These are phyloP conservation scores for Penicillium tannophilum DNA, from an alignment of 495 filamentous ascomycete genomes.

Conservation along the genomic window DNA sequence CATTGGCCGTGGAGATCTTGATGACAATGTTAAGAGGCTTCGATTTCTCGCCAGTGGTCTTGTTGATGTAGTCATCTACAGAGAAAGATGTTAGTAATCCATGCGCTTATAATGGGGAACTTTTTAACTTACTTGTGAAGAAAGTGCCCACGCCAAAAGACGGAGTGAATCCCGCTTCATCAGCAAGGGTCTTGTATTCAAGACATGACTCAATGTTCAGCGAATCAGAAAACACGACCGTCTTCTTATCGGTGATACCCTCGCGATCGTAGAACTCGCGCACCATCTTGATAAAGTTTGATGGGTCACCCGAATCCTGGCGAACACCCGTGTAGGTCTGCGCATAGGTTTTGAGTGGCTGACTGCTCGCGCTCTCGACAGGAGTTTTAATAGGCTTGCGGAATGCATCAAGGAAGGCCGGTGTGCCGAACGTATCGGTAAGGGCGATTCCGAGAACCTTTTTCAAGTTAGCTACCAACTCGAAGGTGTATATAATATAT, in stretches of 20 bases:
- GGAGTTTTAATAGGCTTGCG: constrained; percentile 53
- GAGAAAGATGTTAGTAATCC: neutral
- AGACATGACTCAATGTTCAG: constrained; percentile 88
- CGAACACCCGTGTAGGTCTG: constrained; percentile 84
- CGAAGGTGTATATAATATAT: neutral
- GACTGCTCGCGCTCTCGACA: constrained; percentile 10
- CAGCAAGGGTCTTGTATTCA: constrained; percentile 80
- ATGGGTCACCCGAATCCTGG: constrained; percentile 93
- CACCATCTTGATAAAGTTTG: constrained; percentile 78
- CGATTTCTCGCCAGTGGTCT: constrained; percentile 73
- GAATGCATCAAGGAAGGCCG: constrained; percentile 85
- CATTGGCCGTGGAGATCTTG: constrained; percentile 83
- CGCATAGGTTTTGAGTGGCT: constrained; percentile 65
- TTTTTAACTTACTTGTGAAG: constrained; percentile 68
- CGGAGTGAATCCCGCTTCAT: constrained; percentile 76
- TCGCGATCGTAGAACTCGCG: constrained; percentile 80
- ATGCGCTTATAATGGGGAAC: neutral
- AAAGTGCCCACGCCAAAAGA: constrained; percentile 94
- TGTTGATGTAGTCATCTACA: constrained; percentile 74
- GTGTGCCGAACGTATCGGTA: constrained; percentile 98
- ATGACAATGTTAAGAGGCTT: constrained; percentile 97
- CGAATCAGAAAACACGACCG: constrained; percentile 96
- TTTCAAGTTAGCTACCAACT: neutral
- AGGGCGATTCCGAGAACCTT: constrained; percentile 86
- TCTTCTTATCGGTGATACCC: constrained; percentile 80